Conservation (phyloP, 2,329 filamentous ascomycete genomes). For the Aureobasidium sp. region DNA sequence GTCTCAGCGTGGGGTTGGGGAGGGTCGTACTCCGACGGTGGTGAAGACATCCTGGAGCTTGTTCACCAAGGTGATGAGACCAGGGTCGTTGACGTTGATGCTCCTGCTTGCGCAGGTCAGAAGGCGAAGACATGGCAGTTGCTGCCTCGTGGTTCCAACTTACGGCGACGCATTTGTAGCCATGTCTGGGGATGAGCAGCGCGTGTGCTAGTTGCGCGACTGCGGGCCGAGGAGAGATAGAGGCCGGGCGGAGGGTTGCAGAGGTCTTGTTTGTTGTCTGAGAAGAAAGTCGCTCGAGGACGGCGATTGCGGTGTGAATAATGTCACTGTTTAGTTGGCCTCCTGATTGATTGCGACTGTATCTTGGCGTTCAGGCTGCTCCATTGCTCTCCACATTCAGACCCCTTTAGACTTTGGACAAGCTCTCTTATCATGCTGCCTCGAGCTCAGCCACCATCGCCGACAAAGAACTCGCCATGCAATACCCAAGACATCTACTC, state of each 20-base stretch:
- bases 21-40: slow-evolving; percentile 70
- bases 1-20: background rate
- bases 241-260: background rate
- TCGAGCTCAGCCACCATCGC: background rate
- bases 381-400: background rate
- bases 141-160: slow-evolving; percentile 7
- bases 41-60: slow-evolving; percentile 99
- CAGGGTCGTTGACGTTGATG: slow-evolving; percentile 66
- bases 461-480: background rate
- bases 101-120: slow-evolving; percentile 35
- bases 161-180: slow-evolving; percentile 18
- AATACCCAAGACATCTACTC: background rate
- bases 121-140: background rate
- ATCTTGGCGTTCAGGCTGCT: background rate
- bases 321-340: background rate
- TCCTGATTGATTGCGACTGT: background rate
- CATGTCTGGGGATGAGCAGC: slow-evolving; percentile 15
- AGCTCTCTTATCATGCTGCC: slow-evolving; percentile 6
- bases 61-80: slow-evolving; percentile 79
- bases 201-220: background rate
- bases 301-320: background rate
- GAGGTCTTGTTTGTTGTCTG: background rate
- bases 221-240: background rate
- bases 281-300: background rate
- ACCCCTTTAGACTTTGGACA: background rate